These are phyloP conservation scores for Heteromeles arbutifolia DNA, from an alignment of 306 rosid genomes.

Conservation along the genomic window DNA sequence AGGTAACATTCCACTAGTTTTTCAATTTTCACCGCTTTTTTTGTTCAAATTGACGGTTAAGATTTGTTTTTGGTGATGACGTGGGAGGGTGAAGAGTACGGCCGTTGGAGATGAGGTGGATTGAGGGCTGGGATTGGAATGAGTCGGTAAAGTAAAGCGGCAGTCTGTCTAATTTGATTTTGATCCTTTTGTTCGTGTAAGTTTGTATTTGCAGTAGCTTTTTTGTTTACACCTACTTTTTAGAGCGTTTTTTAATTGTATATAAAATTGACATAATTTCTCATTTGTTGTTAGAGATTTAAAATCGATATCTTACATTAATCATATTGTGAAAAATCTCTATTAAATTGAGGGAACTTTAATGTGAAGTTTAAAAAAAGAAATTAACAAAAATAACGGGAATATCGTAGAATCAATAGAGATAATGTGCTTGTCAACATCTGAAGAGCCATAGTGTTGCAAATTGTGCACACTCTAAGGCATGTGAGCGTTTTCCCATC, in stretches of 20 bases:
- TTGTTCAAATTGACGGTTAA: neutral
- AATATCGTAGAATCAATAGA: too few species aligned
- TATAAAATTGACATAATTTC: too few species aligned
- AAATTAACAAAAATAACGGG: neutral
- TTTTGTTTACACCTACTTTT: neutral
- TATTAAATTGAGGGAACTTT: too few species aligned
- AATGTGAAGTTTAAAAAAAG: too few species aligned
- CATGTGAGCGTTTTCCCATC: too few species aligned
- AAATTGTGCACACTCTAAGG: too few species aligned
- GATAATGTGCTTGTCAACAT: too few species aligned
- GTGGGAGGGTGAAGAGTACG: neutral
- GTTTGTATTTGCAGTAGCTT: neutral
- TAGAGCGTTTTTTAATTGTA: too few species aligned
- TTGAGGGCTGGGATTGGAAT: conserved; percentile 4
- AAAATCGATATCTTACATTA: too few species aligned
- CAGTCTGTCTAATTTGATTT: neutral
- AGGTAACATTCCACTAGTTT: neutral
- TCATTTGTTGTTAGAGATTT: too few species aligned
- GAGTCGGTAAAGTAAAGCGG: conserved; percentile 18
- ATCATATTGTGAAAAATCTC: too few species aligned
- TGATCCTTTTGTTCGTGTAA: neutral
- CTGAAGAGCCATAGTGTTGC: too few species aligned
- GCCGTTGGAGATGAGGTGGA: conserved; percentile 15
- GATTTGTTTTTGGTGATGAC: neutral
- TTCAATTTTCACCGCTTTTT: neutral